Percentiles rank a stretch among this genome's conserved stretches.
phyloP scores from a whole-genome alignment of 2,329 filamentous ascomycete species.

The Lecanicillium sp. region DNA sequence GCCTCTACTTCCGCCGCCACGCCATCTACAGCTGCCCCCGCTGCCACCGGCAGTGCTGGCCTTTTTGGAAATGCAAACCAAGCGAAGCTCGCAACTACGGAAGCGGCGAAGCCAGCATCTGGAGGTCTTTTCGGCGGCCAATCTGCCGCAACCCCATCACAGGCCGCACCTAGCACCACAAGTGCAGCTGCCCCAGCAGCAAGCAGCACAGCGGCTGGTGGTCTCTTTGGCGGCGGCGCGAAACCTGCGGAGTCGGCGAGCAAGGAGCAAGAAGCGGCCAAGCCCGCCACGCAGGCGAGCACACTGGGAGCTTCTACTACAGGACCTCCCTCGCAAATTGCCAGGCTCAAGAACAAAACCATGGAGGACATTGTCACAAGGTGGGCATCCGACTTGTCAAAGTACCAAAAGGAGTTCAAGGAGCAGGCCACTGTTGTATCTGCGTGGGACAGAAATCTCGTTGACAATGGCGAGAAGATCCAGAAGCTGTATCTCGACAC shows the following conservation, averaged over 20 bases:
- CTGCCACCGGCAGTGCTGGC: conserved; percentile 18
- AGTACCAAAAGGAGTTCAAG: conserved; percentile 96
- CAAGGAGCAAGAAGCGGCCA: conserved; percentile 18
- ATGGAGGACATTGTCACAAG: conserved; percentile 98
- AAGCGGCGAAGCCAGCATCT: conserved; percentile 11
- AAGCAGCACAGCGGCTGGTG: conserved; percentile 22
- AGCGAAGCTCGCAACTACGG: conserved; percentile 13
- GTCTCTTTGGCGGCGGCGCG: conserved; percentile 26
- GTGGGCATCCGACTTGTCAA: conserved; percentile 90
- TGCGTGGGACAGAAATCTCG: conserved; percentile 83
- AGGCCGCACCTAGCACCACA: conserved; percentile 10
- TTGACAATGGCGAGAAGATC: conserved; percentile 92
- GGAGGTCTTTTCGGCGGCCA: conserved; percentile 25
- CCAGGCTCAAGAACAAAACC: conserved; percentile 92
- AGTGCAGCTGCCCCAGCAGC: conserved; percentile 19
- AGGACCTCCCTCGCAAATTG: conserved; percentile 76
- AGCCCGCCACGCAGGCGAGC: conserved; percentile 19
- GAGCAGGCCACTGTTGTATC: conserved; percentile 81
- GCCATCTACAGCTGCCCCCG: conserved; percentile 23
- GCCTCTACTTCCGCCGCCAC: conserved; percentile 24
- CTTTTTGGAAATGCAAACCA: conserved; percentile 24
- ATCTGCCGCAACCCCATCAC: conserved; percentile 18
- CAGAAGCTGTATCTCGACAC: conserved; percentile 87
- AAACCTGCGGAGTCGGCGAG: conserved; percentile 17
- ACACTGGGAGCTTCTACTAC: conserved; percentile 64